Evolutionary conservation across 2,329 filamentous ascomycete species (phyloP), one percentile per base, ranked within the genome.

Genomic region (Coniochaeta prunicola): DNA sequence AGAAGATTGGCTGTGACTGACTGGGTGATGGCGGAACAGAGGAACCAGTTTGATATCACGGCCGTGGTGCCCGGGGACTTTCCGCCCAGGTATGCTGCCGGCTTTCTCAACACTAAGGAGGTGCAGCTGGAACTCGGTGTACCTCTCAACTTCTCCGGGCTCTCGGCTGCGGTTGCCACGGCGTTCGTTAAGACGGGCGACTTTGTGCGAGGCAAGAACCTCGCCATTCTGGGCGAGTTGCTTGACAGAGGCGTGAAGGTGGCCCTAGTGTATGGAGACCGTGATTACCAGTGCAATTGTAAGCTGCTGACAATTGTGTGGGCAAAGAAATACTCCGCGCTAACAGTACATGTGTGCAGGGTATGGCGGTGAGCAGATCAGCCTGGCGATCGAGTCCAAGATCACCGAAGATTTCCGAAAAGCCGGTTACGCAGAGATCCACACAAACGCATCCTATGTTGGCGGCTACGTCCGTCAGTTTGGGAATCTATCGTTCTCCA

Each of bases 401-500:
- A 84, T 84, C 1, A 89, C 89, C 66, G 77, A 79, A 1, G 66
- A 69, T 17, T 91, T 91, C 70, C 74, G 76, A 1, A 66, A 72
- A 0, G 83, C 87, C 1, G 87, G 87, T 0, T 91, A 91, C 67
- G 78, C 82, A 0, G 79, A 84, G 5, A 79, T 92, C 58, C 73
- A 81, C 17, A 81, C 85, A 8, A 84, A 87, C 63, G 75, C 73
- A 2, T 73, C 77, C 4, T 84, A 83, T 69, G 79, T 80, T 69
- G 86, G 80, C 28, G 88, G 87, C 10, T 78, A 81, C 53, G 86
- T 88, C 0, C 77, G 87, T 1, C 86, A 90, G 67, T 84, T 81
- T 61, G 87, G 85, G 2, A 88, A 88, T 60, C 76, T 85, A 48
- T 81, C 78, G 2, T 85, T 85, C 66, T 78, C 78, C 9, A 74